Percentiles rank a stretch among this genome's conserved stretches.
Evolutionary conservation across 768 basidiomycete genomes (phyloP).

Genomic region (Pulveroboletus sp.): DNA sequence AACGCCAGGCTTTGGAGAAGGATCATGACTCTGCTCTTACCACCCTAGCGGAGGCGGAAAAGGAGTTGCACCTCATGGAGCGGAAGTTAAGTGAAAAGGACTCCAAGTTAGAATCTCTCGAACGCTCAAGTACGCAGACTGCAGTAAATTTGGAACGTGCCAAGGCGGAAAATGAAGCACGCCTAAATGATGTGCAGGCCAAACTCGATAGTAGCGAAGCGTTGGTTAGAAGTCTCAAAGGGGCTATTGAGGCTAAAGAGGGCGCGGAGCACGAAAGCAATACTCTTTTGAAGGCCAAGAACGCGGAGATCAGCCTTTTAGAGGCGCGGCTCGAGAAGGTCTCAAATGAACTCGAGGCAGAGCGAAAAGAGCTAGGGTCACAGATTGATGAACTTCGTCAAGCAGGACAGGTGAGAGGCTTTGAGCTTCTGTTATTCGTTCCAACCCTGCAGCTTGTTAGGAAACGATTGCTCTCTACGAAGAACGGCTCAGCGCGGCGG

Average conservation of each 20-base stretch:
- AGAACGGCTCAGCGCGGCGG: constrained; percentile 69
- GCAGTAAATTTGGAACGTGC: constrained; percentile 42
- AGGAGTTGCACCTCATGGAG: constrained; percentile 38
- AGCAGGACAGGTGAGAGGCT: constrained; percentile 72
- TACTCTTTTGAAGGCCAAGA: constrained; percentile 49
- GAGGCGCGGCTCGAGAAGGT: constrained; percentile 43
- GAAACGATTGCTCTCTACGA: constrained; percentile 96
- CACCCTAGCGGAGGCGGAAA: constrained; percentile 41
- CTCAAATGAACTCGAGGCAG: constrained; percentile 46
- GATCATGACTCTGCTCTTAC: constrained; percentile 42
- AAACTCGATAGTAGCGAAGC: constrained; percentile 42
- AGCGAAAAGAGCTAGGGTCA: constrained; percentile 58
- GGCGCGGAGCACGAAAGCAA: constrained; percentile 46
- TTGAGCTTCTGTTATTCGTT: not conserved
- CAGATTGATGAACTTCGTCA: constrained; percentile 82
- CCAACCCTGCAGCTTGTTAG: constrained; percentile 33
- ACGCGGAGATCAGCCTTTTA: constrained; percentile 55
- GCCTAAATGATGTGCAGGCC: constrained; percentile 38
- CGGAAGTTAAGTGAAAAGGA: constrained; percentile 41
- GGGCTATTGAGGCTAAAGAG: constrained; percentile 49
- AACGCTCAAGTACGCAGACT: constrained; percentile 37
- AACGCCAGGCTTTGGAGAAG: constrained; percentile 30
- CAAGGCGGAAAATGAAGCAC: constrained; percentile 41
- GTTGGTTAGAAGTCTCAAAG: constrained; percentile 46
- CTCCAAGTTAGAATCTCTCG: constrained; percentile 43